phyloP scores from a whole-genome alignment of 2,329 filamentous ascomycete species.

The Mycogone perniciosa region DNA sequence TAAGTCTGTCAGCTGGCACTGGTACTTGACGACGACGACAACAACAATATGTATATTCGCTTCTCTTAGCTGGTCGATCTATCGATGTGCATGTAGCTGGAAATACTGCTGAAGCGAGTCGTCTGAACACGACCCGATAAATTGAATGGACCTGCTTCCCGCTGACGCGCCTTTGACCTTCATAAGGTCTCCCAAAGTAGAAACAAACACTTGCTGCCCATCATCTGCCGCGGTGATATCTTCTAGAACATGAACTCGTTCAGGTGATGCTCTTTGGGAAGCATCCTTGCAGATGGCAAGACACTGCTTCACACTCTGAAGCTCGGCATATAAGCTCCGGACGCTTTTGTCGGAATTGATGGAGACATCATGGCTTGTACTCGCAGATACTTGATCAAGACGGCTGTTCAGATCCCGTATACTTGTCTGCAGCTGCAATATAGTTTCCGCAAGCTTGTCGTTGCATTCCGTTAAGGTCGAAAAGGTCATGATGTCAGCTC shows the following conservation, averaged over 20 bases:
- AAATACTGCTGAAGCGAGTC: background rate
- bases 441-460: background rate
- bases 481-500: slow-evolving; percentile 2
- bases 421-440: background rate
- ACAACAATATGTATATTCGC: too few relatives aligned
- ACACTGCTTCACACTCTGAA: slow-evolving; percentile 7
- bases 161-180: slow-evolving; percentile 10
- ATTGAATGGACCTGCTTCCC: slow-evolving; percentile 1
- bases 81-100: too few relatives aligned
- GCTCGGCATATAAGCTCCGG: slow-evolving; percentile 1
- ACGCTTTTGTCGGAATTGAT: background rate
- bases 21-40: too few relatives aligned
- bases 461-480: slow-evolving; percentile 5
- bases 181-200: slow-evolving; percentile 17
- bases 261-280: slow-evolving; percentile 9
- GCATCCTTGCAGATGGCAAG: slow-evolving; percentile 10
- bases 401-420: background rate
- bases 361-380: background rate
- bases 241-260: slow-evolving; percentile 16
- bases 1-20: too few relatives aligned
- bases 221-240: slow-evolving; percentile 14
- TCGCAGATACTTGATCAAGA: background rate
- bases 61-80: too few relatives aligned
- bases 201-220: slow-evolving; percentile 15
- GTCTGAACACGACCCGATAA: slow-evolving; percentile 11